Evolutionary conservation across 2,329 filamentous ascomycete genomes (phyloP).

Genomic region (Aspergillus fumigatiaffinis): DNA sequence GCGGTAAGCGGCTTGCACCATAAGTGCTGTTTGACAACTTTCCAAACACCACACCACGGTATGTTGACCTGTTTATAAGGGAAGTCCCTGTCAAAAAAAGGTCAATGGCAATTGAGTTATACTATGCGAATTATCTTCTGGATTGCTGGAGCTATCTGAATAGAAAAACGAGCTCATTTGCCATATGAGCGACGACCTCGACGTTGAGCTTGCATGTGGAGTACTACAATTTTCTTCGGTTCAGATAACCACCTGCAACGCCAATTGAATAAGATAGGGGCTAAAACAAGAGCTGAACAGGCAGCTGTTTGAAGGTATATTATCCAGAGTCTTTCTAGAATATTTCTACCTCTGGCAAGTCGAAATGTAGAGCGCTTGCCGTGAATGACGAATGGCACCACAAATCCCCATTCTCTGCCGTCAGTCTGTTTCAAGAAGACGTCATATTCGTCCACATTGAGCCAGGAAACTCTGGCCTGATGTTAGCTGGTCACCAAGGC

Average conservation of each 20-base stretch:
- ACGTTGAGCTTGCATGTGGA: background rate
- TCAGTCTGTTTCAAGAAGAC: background rate
- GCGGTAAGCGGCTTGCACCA: conserved; percentile 13
- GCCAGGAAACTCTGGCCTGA: background rate
- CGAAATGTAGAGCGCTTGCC: background rate
- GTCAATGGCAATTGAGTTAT: background rate
- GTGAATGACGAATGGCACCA: background rate
- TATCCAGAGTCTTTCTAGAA: background rate
- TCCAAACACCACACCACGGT: conserved; percentile 6
- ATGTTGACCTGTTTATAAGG: no score
- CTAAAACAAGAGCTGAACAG: background rate
- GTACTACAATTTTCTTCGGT: background rate
- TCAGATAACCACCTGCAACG: no score
- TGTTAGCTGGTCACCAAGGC: background rate
- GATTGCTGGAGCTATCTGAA: background rate
- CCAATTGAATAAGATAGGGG: background rate
- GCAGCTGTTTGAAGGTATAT: background rate
- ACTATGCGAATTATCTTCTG: background rate
- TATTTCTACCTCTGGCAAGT: background rate
- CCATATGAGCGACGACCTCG: background rate
- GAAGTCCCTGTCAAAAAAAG: background rate
- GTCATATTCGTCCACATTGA: background rate
- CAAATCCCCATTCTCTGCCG: background rate
- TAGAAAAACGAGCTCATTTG: background rate
- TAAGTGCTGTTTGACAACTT: conserved; percentile 15